phyloP scores from a whole-genome alignment of 164 flowering plant genomes.

The Stephania yunnanensis region DNA sequence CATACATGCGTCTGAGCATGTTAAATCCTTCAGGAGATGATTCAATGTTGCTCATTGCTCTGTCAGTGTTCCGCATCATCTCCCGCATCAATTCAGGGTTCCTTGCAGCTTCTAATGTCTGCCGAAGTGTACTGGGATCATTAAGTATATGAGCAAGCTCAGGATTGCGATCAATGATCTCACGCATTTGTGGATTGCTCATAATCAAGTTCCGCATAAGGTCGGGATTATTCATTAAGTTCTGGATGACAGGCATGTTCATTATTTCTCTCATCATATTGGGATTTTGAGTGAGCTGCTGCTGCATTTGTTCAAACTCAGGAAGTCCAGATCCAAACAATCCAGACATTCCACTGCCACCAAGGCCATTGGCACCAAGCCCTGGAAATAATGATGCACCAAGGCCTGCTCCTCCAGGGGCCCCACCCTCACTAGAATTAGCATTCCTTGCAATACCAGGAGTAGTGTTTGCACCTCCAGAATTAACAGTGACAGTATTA shows the following conservation, averaged over 20 bases:
- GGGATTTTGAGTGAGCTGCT: slow-evolving; percentile 79
- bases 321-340: slow-evolving; percentile 81
- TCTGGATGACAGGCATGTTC: slow-evolving; percentile 87
- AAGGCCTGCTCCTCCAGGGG: slow-evolving; percentile 45
- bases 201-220: slow-evolving; percentile 73
- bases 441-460: slow-evolving; percentile 24
- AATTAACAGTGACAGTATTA: slow-evolving; percentile 29
- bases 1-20: slow-evolving; percentile 98
- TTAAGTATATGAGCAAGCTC: slow-evolving; percentile 89
- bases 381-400: slow-evolving; percentile 64
- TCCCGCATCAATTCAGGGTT: slow-evolving; percentile 98
- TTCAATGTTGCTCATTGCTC: slow-evolving; percentile 97
- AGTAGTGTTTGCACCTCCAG: slow-evolving; percentile 31
- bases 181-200: slow-evolving; percentile 96
- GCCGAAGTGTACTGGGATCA: slow-evolving; percentile 79
- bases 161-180: slow-evolving; percentile 85
- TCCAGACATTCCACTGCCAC: slow-evolving; percentile 49
- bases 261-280: slow-evolving; percentile 90
- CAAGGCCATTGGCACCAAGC: slow-evolving; percentile 44
- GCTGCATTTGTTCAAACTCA: slow-evolving; percentile 79
- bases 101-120: slow-evolving; percentile 86
- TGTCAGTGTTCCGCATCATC: slow-evolving; percentile 96
- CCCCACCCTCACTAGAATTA: slow-evolving; percentile 39
- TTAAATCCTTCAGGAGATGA: slow-evolving; percentile 96
- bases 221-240: slow-evolving; percentile 85